These are phyloP conservation scores for Xerocomellus chrysenteron DNA, from an alignment of 768 basidiomycete species.

Conservation along the genomic window DNA sequence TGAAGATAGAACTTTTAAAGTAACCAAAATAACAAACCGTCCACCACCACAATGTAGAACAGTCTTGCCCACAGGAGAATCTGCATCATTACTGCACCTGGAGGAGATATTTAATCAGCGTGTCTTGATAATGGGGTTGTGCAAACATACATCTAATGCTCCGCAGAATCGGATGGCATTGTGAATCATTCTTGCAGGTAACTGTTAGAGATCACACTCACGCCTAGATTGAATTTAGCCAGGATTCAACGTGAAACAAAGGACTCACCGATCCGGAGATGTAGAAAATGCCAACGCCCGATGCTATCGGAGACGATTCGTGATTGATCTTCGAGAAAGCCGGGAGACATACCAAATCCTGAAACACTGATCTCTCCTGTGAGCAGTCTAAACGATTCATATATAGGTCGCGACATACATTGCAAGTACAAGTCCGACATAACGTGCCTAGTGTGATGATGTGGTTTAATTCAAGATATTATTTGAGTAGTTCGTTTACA, in stretches of 20 bases:
- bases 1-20: neutral
- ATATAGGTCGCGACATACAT: constrained; percentile 1
- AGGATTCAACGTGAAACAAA: neutral
- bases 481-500: neutral
- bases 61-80: neutral
- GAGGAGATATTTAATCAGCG: neutral
- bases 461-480: neutral
- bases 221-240: constrained; percentile 3
- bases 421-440: constrained; percentile 4
- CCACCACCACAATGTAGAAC: neutral
- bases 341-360: constrained; percentile 1
- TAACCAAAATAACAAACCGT: neutral
- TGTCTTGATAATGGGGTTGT: neutral
- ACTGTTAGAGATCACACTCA: neutral
- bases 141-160: constrained; percentile 4
- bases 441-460: constrained; percentile 1
- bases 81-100: neutral
- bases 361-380: neutral
- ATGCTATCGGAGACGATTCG: neutral
- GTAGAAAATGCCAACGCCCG: neutral
- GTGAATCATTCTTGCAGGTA: neutral
- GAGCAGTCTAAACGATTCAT: neutral
- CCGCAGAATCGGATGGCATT: neutral
- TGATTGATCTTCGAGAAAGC: neutral
- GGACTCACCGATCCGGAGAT: neutral